Evolutionary conservation across 768 basidiomycete genomes (phyloP).

Genomic region (Mycena filopes): DNA sequence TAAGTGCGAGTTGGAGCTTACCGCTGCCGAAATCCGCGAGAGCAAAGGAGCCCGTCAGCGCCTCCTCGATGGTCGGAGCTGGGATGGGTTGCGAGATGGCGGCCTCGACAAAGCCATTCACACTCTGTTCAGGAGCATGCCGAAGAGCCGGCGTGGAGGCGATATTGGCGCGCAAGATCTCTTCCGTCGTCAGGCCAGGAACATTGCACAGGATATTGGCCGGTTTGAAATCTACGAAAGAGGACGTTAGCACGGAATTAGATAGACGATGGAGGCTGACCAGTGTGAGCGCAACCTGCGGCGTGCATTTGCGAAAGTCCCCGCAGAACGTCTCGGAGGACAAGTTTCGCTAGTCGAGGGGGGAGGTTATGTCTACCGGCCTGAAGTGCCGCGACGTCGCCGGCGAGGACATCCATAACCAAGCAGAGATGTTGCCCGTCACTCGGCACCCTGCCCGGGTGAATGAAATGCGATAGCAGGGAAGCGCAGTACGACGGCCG

Average conservation of each 20-base stretch:
- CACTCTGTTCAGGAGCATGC: constrained; percentile 19
- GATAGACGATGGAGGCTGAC: too few species aligned
- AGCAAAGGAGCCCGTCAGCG: constrained; percentile 3
- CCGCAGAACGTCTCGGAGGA: constrained; percentile 27
- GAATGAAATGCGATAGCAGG: constrained; percentile 17
- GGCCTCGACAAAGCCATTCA: constrained; percentile 14
- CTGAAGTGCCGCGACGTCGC: constrained; percentile 22
- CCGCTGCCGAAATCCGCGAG: constrained; percentile 32
- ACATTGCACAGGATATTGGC: constrained; percentile 27
- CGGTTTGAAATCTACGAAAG: constrained; percentile 30
- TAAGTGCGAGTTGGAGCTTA: not conserved
- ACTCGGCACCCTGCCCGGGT: constrained; percentile 18
- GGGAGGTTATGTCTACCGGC: constrained; percentile 9
- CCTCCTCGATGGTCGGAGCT: constrained; percentile 15
- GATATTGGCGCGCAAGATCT: constrained; percentile 3
- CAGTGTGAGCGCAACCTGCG: constrained; percentile 25
- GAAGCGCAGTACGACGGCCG: constrained; percentile 22
- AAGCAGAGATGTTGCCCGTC: constrained; percentile 28
- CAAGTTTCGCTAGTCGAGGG: constrained; percentile 17
- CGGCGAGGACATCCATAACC: constrained; percentile 23
- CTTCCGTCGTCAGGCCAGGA: not conserved
- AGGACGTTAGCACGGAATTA: too few species aligned
- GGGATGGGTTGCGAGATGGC: constrained; percentile 31
- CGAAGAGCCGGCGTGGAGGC: constrained; percentile 12
- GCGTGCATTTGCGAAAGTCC: constrained; percentile 28